phyloP scores from a whole-genome alignment of 2,329 filamentous ascomycete species.

The Penicillium sp. region DNA sequence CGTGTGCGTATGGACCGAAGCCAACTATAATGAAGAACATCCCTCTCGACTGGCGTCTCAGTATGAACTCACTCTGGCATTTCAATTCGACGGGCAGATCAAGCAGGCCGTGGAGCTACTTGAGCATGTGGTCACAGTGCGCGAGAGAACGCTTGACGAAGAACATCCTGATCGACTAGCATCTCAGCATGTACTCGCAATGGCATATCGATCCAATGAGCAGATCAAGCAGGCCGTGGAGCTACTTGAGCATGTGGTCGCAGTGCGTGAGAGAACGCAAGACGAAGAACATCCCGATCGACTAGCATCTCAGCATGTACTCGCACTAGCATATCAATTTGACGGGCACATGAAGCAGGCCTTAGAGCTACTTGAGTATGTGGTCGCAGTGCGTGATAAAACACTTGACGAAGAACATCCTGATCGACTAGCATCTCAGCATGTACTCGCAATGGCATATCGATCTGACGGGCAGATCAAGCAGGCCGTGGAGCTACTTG shows the following conservation, averaged over 20 bases:
- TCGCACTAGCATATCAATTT: not conserved
- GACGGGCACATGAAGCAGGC: not conserved
- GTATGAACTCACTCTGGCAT: not conserved
- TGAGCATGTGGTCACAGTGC: not conserved
- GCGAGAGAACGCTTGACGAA: not conserved
- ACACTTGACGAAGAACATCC: constrained; percentile 2
- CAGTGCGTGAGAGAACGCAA: not conserved
- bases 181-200: not conserved
- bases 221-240: not conserved
- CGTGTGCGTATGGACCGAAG: not conserved
- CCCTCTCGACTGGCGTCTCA: not conserved
- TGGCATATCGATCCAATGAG: not conserved
- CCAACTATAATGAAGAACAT: not conserved
- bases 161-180: not conserved
- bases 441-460: not conserved
- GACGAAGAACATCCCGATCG: not conserved
- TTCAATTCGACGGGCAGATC: not conserved
- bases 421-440: constrained; percentile 1
- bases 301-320: not conserved
- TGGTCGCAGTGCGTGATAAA: not conserved
- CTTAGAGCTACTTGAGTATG: not conserved
- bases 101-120: not conserved
- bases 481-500: not conserved
- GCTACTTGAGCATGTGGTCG: not conserved
- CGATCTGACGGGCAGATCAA: not conserved